Evolutionary conservation across 768 basidiomycete species (phyloP).

Genomic region (Tylopilus sp.): DNA sequence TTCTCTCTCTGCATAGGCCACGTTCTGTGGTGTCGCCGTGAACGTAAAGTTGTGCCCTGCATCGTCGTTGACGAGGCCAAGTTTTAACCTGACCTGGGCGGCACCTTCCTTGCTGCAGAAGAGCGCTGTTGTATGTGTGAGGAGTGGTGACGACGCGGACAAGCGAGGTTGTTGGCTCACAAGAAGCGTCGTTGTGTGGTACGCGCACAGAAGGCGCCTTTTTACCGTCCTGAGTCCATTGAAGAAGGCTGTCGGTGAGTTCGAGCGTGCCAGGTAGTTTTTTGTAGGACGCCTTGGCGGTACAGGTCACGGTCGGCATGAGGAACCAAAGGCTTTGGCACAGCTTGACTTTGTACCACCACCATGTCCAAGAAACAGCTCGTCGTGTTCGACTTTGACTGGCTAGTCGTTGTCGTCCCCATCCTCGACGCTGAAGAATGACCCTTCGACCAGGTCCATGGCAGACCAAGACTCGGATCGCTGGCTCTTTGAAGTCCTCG

Average conservation of each 20-base stretch:
- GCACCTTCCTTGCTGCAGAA: slow-evolving; percentile 87
- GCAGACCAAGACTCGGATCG: slow-evolving; percentile 96
- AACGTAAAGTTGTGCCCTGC: slow-evolving; percentile 82
- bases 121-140: slow-evolving; percentile 47
- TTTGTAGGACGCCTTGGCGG: slow-evolving; percentile 82
- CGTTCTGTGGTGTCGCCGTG: slow-evolving; percentile 52
- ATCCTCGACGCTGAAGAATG: not conserved
- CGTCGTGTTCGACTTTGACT: slow-evolving; percentile 96
- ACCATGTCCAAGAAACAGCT: slow-evolving; percentile 53
- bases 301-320: slow-evolving; percentile 17
- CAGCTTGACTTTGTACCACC: not conserved
- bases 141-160: slow-evolving; percentile 4
- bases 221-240: slow-evolving; percentile 79
- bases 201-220: slow-evolving; percentile 62
- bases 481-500: slow-evolving; percentile 88
- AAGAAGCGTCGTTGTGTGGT: slow-evolving; percentile 53
- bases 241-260: slow-evolving; percentile 67
- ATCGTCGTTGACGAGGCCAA: slow-evolving; percentile 66
- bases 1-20: slow-evolving; percentile 72
- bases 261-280: slow-evolving; percentile 73
- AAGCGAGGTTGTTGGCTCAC: slow-evolving; percentile 41
- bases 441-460: slow-evolving; percentile 59
- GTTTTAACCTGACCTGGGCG: slow-evolving; percentile 72
- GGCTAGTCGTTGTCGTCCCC: slow-evolving; percentile 42
- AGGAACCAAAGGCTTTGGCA: not conserved